phyloP scores from a whole-genome alignment of 495 filamentous ascomycete species.

The Usnea hakonensis region DNA sequence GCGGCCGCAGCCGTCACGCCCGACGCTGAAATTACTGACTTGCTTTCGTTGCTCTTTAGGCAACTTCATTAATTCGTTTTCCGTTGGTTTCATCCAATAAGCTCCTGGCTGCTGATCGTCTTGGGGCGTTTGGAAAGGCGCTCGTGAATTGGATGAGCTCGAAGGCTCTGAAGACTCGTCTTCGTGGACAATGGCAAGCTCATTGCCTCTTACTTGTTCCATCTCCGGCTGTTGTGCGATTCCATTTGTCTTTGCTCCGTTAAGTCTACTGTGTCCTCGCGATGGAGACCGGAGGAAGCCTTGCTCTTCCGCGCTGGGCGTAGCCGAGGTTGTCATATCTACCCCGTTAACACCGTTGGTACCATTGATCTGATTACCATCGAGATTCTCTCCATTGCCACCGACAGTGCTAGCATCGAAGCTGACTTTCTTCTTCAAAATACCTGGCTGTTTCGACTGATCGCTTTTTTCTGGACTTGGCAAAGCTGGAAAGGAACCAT shows the following conservation, averaged over 20 bases:
- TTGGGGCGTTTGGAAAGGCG: conserved; percentile 30
- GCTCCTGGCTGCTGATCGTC: conserved; percentile 55
- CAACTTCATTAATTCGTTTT: conserved; percentile 66
- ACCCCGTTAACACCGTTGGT: conserved; percentile 40
- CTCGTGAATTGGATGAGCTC: conserved; percentile 29
- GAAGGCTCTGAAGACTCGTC: conserved; percentile 44
- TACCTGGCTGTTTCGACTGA: conserved; percentile 31
- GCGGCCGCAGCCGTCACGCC: conserved; percentile 68
- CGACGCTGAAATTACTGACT: conserved; percentile 66
- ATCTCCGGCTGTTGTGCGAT: conserved; percentile 49
- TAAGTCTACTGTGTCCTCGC: conserved; percentile 39
- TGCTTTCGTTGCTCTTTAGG: conserved; percentile 61
- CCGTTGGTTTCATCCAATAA: conserved; percentile 78
- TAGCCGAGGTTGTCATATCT: conserved; percentile 39
- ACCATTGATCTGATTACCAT: conserved; percentile 23
- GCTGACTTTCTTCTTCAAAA: conserved; percentile 76
- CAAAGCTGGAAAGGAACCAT: conserved; percentile 36
- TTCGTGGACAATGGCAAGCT: conserved; percentile 73
- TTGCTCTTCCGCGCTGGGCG: conserved; percentile 57
- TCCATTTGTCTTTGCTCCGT: conserved; percentile 39
- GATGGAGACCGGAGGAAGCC: conserved; percentile 54
- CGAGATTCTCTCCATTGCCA: conserved; percentile 30
- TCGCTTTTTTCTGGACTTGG: conserved; percentile 30
- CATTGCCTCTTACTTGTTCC: conserved; percentile 65
- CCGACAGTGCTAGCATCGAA: conserved; percentile 60